Percentiles rank a stretch among this genome's conserved stretches.
phyloP scores from a whole-genome alignment of 1,284 basidiomycete species.

The Leucoagaricus sp. region DNA sequence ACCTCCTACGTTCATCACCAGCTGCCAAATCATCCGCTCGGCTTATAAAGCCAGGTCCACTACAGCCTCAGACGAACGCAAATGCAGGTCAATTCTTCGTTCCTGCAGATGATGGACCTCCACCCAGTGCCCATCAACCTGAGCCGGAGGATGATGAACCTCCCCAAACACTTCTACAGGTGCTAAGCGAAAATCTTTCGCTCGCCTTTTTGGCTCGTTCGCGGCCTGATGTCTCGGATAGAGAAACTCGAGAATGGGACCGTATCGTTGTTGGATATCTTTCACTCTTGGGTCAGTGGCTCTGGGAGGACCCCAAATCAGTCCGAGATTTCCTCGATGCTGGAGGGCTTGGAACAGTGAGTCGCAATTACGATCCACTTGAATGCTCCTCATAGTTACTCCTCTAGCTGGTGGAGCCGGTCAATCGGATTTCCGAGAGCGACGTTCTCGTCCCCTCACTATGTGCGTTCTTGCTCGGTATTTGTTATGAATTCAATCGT shows the following conservation, averaged over 20 bases:
- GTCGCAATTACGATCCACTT: conserved; percentile 24
- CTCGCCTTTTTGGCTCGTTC: conserved; percentile 68
- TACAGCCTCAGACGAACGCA: conserved; percentile 26
- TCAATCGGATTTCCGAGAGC: conserved; percentile 86
- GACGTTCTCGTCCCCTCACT: conserved; percentile 90
- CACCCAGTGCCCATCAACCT: conserved; percentile 28
- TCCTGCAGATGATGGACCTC: conserved; percentile 62
- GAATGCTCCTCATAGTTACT: conserved; percentile 8
- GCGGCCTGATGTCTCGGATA: conserved; percentile 66
- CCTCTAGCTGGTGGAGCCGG: conserved; percentile 85
- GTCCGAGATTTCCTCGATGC: conserved; percentile 91
- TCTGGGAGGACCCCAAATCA: conserved; percentile 93
- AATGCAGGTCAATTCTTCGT: conserved; percentile 61
- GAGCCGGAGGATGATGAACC: conserved; percentile 58
- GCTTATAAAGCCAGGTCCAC: conserved; percentile 55
- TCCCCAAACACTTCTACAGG: conserved; percentile 68
- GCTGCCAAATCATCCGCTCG: conserved; percentile 82
- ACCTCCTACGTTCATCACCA: conserved; percentile 65
- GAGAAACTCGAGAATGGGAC: conserved; percentile 83
- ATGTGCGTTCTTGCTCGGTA: conserved; percentile 89
- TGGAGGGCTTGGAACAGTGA: conserved; percentile 86
- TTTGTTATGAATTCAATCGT: conserved; percentile 94
- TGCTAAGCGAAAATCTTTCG: conserved; percentile 73
- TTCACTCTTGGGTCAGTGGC: conserved; percentile 84
- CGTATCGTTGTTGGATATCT: conserved; percentile 88